phyloP scores from a whole-genome alignment of 108 stramenopile genomes.

The Skeletonema costatum region DNA sequence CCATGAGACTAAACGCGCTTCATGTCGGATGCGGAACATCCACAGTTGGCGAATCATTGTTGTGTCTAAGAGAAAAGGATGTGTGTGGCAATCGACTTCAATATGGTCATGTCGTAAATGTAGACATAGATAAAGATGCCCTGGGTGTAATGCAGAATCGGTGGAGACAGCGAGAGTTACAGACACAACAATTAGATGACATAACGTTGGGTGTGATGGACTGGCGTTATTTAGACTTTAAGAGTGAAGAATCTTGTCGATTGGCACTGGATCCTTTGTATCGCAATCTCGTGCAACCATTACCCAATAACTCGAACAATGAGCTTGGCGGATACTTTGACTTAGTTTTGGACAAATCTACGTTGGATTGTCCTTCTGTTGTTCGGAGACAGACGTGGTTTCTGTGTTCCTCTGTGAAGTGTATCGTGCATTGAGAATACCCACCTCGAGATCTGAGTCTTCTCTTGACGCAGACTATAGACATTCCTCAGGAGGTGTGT shows the following conservation, averaged over 20 bases:
- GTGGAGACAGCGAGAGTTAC: slow-evolving; percentile 41
- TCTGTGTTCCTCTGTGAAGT: slow-evolving; percentile 65
- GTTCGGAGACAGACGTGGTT: slow-evolving; percentile 62
- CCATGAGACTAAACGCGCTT: slow-evolving; percentile 46
- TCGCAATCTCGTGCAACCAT: background rate
- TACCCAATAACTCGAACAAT: background rate
- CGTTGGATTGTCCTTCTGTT: slow-evolving; percentile 84
- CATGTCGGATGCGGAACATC: slow-evolving; percentile 85
- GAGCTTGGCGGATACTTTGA: slow-evolving; percentile 52
- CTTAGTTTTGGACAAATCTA: slow-evolving; percentile 81
- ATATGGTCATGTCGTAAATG: slow-evolving; percentile 65
- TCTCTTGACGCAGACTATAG: background rate
- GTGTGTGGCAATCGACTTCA: slow-evolving; percentile 8
- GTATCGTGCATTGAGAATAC: slow-evolving; percentile 59
- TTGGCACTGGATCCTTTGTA: slow-evolving; percentile 27
- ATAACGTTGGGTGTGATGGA: slow-evolving; percentile 33
- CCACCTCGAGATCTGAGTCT: background rate
- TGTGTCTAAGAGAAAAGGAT: slow-evolving; percentile 19
- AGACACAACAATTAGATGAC: slow-evolving; percentile 6
- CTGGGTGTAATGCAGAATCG: slow-evolving; percentile 62
- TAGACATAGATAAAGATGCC: slow-evolving; percentile 65
- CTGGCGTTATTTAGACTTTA: slow-evolving; percentile 34
- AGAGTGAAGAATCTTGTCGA: slow-evolving; percentile 17
- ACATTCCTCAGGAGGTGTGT: slow-evolving; percentile 53
- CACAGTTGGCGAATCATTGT: slow-evolving; percentile 69